These are phyloP conservation scores for Colletotrichum trifolii DNA, from an alignment of 2,329 filamentous ascomycete species.

Conservation along the genomic window DNA sequence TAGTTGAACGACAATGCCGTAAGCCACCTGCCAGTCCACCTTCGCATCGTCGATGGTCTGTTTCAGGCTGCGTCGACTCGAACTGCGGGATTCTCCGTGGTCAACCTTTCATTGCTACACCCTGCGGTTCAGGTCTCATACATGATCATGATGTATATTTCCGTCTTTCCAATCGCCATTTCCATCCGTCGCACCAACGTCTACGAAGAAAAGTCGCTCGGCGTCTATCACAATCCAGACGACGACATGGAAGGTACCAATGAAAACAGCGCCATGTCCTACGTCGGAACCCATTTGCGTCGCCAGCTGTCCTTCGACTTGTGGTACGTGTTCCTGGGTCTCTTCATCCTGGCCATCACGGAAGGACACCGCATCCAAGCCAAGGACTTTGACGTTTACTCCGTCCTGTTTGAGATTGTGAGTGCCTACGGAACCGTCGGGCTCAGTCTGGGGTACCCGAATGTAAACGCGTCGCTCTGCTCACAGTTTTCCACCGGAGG, in stretches of 20 bases:
- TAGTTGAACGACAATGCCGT: conserved; percentile 79
- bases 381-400: conserved; percentile 74
- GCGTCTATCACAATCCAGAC: conserved; percentile 70
- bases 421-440: conserved; percentile 96
- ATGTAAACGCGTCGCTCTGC: conserved; percentile 82
- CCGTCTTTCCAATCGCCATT: conserved; percentile 95
- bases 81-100: conserved; percentile 88
- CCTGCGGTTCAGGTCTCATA: conserved; percentile 95
- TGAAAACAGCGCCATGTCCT: conserved; percentile 75
- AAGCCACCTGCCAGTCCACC: conserved; percentile 73
- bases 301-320: conserved; percentile 95
- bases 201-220: conserved; percentile 90
- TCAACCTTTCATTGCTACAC: conserved; percentile 82
- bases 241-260: conserved; percentile 61
- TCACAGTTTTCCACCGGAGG: conserved; percentile 81
- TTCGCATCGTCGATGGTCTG: conserved; percentile 84
- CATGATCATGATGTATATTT: conserved; percentile 99
- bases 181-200: conserved; percentile 94
- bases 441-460: conserved; percentile 83
- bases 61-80: conserved; percentile 92
- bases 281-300: conserved; percentile 90
- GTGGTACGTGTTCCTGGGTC: conserved; percentile 95
- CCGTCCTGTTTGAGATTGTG: conserved; percentile 84
- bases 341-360: conserved; percentile 91
- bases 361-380: conserved; percentile 79